phyloP scores from a whole-genome alignment of 176 grass and related monocot genomes.

The Zea mays region Zm-B73-REFERENCE-NAM-5.0 NC_050103.1:175615501-175616000 shows the following conservation, averaged over 20 bases:
- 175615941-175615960: slow-evolving; percentile 14
- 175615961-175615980: neutral
- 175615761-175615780: slow-evolving; percentile 66
- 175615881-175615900: neutral
- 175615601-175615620: slow-evolving; percentile 82
- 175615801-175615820: slow-evolving; percentile 28
- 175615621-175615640: slow-evolving; percentile 87
- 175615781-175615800: slow-evolving; percentile 44
- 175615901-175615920: slow-evolving; percentile 8
- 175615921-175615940: neutral
- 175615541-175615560: neutral
- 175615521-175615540: slow-evolving; percentile 42
- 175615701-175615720: slow-evolving; percentile 20
- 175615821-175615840: slow-evolving; percentile 59
- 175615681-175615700: accelerated
- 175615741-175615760: slow-evolving; percentile 77
- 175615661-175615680: neutral
- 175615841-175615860: slow-evolving; percentile 65
- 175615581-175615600: slow-evolving; percentile 79
- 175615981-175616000: neutral
- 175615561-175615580: neutral
- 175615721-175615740: slow-evolving; percentile 43
- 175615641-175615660: slow-evolving; percentile 68
- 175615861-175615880: no score
- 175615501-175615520: neutral